Base-by-base conservation (phyloP, 2,329 filamentous ascomycete genomes). In the Alternaria metachromatica region DNA sequence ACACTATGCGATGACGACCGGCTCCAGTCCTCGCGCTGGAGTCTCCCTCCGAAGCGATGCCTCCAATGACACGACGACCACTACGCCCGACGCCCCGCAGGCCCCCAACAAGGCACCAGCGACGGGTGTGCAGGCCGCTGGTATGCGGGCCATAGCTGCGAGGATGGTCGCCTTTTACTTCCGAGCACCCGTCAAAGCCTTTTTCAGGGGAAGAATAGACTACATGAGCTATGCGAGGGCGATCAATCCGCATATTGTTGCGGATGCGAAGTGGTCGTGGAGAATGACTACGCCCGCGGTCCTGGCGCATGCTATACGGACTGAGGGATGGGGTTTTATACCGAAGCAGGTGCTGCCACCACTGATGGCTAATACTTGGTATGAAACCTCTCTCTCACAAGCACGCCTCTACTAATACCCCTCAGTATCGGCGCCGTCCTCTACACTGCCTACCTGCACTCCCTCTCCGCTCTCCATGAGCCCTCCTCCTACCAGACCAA, bases 151-250 rank as follows among this genome's bases (percentile, higher is more conserved):
- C 26, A 80, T 97, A 66, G 94, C 91, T 72, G 91, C 93, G 8
- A 92, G 96, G 76, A 85, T 93, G 72, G 87, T 97, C 58, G 90
- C 93, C 23, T 97, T 97, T 73, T 97, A 97, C 65, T 97, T 97
- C 77, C 87, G 94, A 60, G 93, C 93, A 0, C 94, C 94, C 1
- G 92, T 94, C 57, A 97, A 97, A 81, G 92, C 94, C 15, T 97
- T 97, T 78, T 97, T 97, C 81, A 88, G 93, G 65, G 94, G 92
- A 1, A 85, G 94, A 62, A 93, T 97, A 67, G 94, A 97, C 83
- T 97, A 94, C 77, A 85, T 85, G 64, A 87, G 87, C 58, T 89
- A 89, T 80, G 87, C 88, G 25, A 81, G 87, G 77, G 88, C 87
- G 62, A 87, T 90, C 73, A 88, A 87, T 69, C 88, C 88, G 9